These are phyloP conservation scores for Sporormia fimetaria DNA, from an alignment of 495 filamentous ascomycete species.

Conservation along the genomic window DNA sequence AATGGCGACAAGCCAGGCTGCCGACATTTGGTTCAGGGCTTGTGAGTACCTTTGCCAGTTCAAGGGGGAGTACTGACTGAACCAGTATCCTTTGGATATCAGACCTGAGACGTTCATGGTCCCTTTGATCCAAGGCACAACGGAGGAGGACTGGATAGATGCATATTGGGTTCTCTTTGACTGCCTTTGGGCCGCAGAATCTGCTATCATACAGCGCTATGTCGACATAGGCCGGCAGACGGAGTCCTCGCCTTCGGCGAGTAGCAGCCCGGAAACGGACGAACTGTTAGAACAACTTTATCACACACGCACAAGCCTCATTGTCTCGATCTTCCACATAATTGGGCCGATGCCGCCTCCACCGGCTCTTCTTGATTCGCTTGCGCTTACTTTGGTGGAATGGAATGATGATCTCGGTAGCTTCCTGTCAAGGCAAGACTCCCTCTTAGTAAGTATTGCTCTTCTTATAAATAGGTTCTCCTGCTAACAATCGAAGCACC, in stretches of 20 bases:
- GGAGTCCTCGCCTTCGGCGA: constrained; percentile 6
- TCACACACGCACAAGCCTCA: constrained; percentile 12
- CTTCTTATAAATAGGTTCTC: background rate
- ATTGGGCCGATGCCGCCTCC: constrained; percentile 14
- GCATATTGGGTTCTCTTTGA: constrained; percentile 23
- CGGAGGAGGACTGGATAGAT: constrained; percentile 22
- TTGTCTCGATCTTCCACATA: constrained; percentile 16
- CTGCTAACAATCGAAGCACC: constrained; percentile 1
- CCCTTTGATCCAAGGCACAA: constrained; percentile 13
- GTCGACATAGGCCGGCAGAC: constrained; percentile 17
- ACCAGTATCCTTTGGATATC: constrained; percentile 20
- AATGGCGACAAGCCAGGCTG: constrained; percentile 14
- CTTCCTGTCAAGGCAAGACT: constrained; percentile 17
- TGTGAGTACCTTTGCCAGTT: constrained; percentile 3
- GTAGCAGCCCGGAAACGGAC: constrained; percentile 8
- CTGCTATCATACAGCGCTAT: constrained; percentile 17
- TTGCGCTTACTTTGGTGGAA: constrained; percentile 17
- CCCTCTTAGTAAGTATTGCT: constrained; percentile 6
- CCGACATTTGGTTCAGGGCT: constrained; percentile 19
- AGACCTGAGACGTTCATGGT: constrained; percentile 17
- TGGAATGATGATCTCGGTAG: constrained; percentile 20
- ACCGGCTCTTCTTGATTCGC: constrained; percentile 12
- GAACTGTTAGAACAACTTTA: constrained; percentile 17
- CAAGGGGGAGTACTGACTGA: constrained; percentile 2
- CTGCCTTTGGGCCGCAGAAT: constrained; percentile 22